phyloP scores from a whole-genome alignment of 2,329 filamentous ascomycete species.

The Colletotrichum australisinense region DNA sequence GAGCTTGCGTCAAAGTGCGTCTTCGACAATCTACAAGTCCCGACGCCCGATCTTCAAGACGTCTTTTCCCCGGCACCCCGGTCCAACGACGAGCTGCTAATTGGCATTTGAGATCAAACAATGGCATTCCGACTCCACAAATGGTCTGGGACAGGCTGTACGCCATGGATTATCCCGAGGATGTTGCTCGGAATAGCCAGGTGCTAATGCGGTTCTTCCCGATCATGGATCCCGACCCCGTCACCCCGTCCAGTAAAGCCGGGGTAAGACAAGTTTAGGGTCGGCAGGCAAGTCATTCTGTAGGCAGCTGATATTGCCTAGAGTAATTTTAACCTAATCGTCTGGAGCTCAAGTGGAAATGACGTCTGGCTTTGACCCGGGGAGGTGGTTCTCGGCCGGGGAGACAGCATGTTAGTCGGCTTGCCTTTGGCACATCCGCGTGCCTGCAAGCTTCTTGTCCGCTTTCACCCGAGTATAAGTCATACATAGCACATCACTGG shows the following conservation, averaged over 20 bases:
- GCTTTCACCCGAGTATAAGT: conserved; percentile 7
- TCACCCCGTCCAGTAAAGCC: conserved; percentile 32
- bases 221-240: conserved; percentile 35
- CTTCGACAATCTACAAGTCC: conserved; percentile 32
- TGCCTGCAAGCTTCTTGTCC: background rate
- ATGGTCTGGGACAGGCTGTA: conserved; percentile 12
- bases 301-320: background rate
- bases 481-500: background rate
- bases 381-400: conserved; percentile 5
- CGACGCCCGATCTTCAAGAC: conserved; percentile 32
- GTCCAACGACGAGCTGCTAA: conserved; percentile 23
- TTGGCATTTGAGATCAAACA: conserved; percentile 25
- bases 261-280: conserved; percentile 27
- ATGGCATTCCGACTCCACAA: conserved; percentile 24
- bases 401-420: background rate
- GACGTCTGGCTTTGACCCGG: conserved; percentile 15
- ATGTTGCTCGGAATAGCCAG: conserved; percentile 31
- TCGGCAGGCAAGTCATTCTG: conserved; percentile 16
- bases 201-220: conserved; percentile 36
- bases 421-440: background rate
- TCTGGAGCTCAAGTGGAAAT: conserved; percentile 11
- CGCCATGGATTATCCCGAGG: conserved; percentile 35
- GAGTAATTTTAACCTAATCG: conserved; percentile 6
- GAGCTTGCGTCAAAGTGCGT: conserved; percentile 31
- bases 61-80: conserved; percentile 28